Conservation (phyloP, 1,139 yeast species). For the Geotrichum carabidarum region DNA sequence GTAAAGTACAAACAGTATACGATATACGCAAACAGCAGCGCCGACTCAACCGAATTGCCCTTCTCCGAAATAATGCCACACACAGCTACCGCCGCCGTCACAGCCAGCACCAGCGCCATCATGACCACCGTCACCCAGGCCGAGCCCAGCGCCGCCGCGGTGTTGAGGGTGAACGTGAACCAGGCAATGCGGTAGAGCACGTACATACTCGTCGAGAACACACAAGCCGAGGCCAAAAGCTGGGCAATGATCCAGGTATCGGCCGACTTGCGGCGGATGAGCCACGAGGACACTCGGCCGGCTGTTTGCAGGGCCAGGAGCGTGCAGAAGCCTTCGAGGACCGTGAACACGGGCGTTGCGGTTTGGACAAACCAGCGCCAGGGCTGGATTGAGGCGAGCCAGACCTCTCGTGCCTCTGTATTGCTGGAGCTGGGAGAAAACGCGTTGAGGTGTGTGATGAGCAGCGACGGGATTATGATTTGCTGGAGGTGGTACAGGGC, state of each 20-base stretch:
- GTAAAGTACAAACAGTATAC: slow-evolving; percentile 89
- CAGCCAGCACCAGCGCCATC: slow-evolving; percentile 79
- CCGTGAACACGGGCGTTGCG: slow-evolving; percentile 82
- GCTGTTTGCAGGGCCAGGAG: slow-evolving; percentile 82
- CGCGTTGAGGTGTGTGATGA: slow-evolving; percentile 64
- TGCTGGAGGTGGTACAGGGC: slow-evolving; percentile 75
- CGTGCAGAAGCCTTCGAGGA: slow-evolving; percentile 89
- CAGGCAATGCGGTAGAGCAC: slow-evolving; percentile 80
- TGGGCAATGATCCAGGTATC: slow-evolving; percentile 79
- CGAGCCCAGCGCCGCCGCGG: too few relatives aligned
- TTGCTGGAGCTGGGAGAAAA: slow-evolving; percentile 38
- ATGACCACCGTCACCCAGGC: too few relatives aligned
- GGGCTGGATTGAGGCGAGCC: slow-evolving; percentile 43
- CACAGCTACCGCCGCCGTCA: slow-evolving; percentile 67
- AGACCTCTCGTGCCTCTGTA: slow-evolving; percentile 26
- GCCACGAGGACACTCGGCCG: slow-evolving; percentile 76
- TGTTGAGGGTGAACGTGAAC: too few relatives aligned
- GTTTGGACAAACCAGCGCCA: slow-evolving; percentile 72
- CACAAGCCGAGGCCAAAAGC: slow-evolving; percentile 66
- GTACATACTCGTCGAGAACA: slow-evolving; percentile 69
- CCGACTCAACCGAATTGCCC: slow-evolving; percentile 86
- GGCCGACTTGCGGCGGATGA: slow-evolving; percentile 54
- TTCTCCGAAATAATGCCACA: slow-evolving; percentile 78
- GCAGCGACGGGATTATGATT: slow-evolving; percentile 71
- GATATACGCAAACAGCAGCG: slow-evolving; percentile 79